Conservation (phyloP, 495 filamentous ascomycete species). For the Staphylotrichum tortipilum region DNA sequence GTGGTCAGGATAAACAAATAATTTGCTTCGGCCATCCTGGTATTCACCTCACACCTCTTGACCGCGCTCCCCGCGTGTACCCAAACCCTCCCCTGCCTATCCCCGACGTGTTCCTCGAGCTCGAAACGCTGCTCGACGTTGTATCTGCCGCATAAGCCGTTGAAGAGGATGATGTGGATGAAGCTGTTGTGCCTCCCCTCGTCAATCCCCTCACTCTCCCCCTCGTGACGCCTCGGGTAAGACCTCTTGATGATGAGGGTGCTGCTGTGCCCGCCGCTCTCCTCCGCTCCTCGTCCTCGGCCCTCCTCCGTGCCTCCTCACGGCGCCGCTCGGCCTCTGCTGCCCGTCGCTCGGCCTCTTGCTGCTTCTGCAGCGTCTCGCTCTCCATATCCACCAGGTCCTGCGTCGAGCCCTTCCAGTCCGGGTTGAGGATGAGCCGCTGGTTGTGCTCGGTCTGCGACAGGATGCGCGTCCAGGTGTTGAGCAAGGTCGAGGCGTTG, state of each 20-base stretch:
- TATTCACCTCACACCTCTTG: slow-evolving; percentile 6
- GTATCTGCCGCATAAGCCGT: slow-evolving; percentile 24
- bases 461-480: slow-evolving; percentile 91
- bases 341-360: slow-evolving; percentile 65
- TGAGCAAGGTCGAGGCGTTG: slow-evolving; percentile 86
- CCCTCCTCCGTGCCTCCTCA: slow-evolving; percentile 59
- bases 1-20: background rate
- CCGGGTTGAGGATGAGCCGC: slow-evolving; percentile 74
- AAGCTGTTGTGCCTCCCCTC: slow-evolving; percentile 8
- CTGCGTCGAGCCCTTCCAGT: slow-evolving; percentile 81
- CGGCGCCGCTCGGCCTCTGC: slow-evolving; percentile 65
- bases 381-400: slow-evolving; percentile 77
- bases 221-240: slow-evolving; percentile 16
- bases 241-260: slow-evolving; percentile 15
- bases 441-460: slow-evolving; percentile 97
- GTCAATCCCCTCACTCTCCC: slow-evolving; percentile 12
- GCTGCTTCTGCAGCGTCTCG: slow-evolving; percentile 59
- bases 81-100: slow-evolving; percentile 31
- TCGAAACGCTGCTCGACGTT: slow-evolving; percentile 22
- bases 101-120: slow-evolving; percentile 28
- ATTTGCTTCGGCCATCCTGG: background rate
- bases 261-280: slow-evolving; percentile 38
- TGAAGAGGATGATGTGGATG: slow-evolving; percentile 18
- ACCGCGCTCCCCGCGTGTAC: slow-evolving; percentile 15
- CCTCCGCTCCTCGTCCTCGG: slow-evolving; percentile 63